Evolutionary conservation across 176 grass and related monocot species (phyloP), one percentile per base, ranked within the genome.

Genomic region (Oryza punctata): DNA sequence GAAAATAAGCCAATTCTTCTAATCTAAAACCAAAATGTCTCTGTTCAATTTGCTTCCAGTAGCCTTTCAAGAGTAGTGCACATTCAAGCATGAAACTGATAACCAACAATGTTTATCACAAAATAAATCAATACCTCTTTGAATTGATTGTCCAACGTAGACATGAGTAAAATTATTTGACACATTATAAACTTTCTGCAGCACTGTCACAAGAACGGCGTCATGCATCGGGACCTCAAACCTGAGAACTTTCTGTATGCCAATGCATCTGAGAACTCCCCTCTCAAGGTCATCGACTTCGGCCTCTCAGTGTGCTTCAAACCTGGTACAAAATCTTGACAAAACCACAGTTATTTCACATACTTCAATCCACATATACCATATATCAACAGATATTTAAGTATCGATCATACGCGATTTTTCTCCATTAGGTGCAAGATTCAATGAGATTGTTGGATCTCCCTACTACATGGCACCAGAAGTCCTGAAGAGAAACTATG

Each of bases 151-250:
- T 3, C 12, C n/a, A 72, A 72, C 13, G 12, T 19, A 18, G 10
- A 65, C 21, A 38, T 12, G 1, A 69, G 10, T 6, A 33, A n/a
- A n/a, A 73, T 26, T 30, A 24, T 41, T 69, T 16, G 4, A 38
- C 16, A 70, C 12, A 30, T 18, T 12, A n/a, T n/a, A n/a, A 27
- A 72, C 50, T 3, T 29, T 66, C 61, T 78, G 29, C 79, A 90
- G 88, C 88, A 89, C 33, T 89, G 88, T 67, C 88, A 89, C 35
- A 72, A 59, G 19, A 16, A 85, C 2, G 90, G 94, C 9, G 94
- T 97, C 41, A 97, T 97, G 88, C 95, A 97, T 60, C 88, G 95
- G 13, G 95, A 98, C 64, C 86, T 98, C 35, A 98, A 98, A 77
- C 95, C 95, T 27, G 92, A 99, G 83, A 99, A 99, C 63, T 99